Evolutionary conservation across 108 stramenopile genomes (phyloP).

Genomic region (Skeletonema marinoi): DNA sequence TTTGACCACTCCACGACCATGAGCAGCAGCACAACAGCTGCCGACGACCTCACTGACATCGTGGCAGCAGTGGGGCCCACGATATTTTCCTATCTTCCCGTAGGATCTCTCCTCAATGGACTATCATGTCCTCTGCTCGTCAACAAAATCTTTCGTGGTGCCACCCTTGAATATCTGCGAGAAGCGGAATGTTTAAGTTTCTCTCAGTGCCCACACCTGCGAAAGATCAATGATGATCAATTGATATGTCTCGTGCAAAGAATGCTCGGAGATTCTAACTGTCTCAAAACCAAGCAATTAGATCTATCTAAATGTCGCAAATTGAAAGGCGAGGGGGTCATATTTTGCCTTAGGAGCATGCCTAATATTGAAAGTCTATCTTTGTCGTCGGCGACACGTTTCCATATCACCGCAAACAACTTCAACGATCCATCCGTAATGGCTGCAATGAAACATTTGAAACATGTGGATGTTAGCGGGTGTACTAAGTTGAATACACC

Average conservation of each 20-base stretch:
- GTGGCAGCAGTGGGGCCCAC: constrained; percentile 14
- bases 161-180: not conserved
- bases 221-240: constrained; percentile 14
- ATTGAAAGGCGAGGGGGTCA: constrained; percentile 4
- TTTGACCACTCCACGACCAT: not conserved
- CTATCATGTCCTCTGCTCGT: constrained; percentile 10
- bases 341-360: not conserved
- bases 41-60: not conserved
- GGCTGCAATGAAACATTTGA: not conserved
- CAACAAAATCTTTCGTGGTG: constrained; percentile 10
- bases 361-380: constrained; percentile 2
- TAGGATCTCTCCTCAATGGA: constrained; percentile 23
- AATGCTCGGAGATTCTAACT: not conserved
- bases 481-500: not conserved
- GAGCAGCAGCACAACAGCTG: not conserved
- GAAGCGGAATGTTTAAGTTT: not conserved
- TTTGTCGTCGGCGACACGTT: not conserved
- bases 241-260: not conserved
- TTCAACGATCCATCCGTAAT: not conserved
- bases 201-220: constrained; percentile 13
- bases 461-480: constrained; percentile 6
- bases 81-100: constrained; percentile 18
- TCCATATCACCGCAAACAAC: not conserved
- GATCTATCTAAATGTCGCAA: constrained; percentile 12
- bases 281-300: not conserved